Conservation (phyloP, 441 rosid genomes). For the Gossypium schwendimanii region DNA sequence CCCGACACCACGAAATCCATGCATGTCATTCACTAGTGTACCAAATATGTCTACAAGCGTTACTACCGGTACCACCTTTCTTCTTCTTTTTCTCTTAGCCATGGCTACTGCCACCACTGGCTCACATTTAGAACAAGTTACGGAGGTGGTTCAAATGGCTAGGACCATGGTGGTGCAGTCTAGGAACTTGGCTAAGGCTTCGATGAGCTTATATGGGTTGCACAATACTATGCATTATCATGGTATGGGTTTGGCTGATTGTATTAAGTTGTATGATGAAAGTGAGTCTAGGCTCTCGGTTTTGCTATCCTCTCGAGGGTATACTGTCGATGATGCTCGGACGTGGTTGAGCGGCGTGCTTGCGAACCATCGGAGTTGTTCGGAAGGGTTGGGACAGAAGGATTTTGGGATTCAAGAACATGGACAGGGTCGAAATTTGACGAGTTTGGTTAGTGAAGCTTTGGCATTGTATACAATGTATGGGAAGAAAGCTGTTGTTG, state of each 20-base stretch:
- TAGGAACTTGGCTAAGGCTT: conserved; percentile 22
- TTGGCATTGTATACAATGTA: conserved; percentile 39
- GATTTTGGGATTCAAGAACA: conserved; percentile 13
- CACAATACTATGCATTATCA: background rate
- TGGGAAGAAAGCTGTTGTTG: conserved; percentile 4
- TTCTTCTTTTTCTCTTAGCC: conserved; percentile 31
- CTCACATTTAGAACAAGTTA: conserved; percentile 14
- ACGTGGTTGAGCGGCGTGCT: conserved; percentile 62
- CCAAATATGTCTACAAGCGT: conserved; percentile 27
- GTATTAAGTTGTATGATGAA: conserved; percentile 45
- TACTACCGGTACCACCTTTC: conserved; percentile 14
- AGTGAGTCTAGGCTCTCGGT: conserved; percentile 39
- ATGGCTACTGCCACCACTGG: conserved; percentile 21
- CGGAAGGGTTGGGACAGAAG: conserved; percentile 43
- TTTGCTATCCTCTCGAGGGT: conserved; percentile 22
- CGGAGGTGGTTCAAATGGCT: conserved; percentile 27
- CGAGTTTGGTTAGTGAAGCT: conserved; percentile 32
- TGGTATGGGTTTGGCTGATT: conserved; percentile 33
- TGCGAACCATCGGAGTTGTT: conserved; percentile 55
- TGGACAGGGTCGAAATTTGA: conserved; percentile 29
- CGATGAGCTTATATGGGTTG: background rate
- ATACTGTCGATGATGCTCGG: conserved; percentile 37
- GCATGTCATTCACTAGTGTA: background rate
- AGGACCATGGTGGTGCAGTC: conserved; percentile 27
- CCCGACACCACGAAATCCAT: background rate